These are phyloP conservation scores for Leishmania gerbilli DNA, from an alignment of 208 protist species.

Conservation along the genomic window DNA sequence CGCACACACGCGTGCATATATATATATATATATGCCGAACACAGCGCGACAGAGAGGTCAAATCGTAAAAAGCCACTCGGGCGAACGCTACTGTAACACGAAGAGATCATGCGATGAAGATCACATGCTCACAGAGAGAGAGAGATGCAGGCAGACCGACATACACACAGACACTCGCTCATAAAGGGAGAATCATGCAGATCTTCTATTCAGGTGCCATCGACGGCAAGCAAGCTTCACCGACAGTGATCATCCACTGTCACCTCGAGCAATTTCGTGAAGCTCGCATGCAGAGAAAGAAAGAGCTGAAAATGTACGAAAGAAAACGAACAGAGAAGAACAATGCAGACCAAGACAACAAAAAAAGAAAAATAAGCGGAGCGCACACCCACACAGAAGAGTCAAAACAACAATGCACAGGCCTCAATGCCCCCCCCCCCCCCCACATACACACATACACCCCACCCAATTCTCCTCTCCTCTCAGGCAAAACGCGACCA, in stretches of 20 bases:
- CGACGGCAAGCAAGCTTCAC: background rate
- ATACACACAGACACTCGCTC: constrained; percentile 1
- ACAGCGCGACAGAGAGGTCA: background rate
- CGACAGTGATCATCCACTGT: background rate
- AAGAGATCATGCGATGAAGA: background rate
- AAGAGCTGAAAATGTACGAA: background rate
- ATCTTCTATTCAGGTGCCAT: background rate
- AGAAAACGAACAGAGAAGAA: background rate
- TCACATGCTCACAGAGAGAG: constrained; percentile 1
- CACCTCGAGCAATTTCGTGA: constrained; percentile 1
- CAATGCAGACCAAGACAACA: background rate
- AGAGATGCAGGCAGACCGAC: background rate
- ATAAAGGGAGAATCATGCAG: constrained; percentile 1
- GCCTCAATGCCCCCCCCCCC: background rate
- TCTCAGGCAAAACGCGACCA: background rate
- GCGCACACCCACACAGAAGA: background rate
- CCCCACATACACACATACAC: background rate
- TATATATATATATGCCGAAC: background rate
- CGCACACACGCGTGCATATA: background rate
- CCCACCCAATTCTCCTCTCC: no score
- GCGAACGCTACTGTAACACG: background rate
- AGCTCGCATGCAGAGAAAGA: background rate
- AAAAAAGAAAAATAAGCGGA: background rate
- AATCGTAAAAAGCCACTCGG: background rate
- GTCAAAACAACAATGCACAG: background rate